Percentiles rank a stretch among this genome's conserved stretches.
Conservation (phyloP, 2,329 filamentous ascomycete genomes). For the Neocucurbitaria cava region DNA sequence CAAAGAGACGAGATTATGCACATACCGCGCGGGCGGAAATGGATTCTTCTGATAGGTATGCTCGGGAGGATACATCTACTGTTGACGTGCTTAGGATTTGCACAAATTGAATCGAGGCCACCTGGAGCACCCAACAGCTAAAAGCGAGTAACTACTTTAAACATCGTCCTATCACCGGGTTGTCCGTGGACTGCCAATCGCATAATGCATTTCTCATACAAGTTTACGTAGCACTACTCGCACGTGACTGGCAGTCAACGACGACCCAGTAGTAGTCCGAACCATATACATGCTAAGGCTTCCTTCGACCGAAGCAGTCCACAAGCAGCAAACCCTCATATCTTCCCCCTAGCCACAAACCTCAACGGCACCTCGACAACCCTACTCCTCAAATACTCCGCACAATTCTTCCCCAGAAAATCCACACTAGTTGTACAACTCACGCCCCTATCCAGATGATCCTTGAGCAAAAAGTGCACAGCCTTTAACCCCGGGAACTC, state of each 20-base stretch:
- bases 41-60: neutral
- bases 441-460: conserved; percentile 35
- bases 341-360: conserved; percentile 31
- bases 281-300: too few relatives aligned
- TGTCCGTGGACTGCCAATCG: too few relatives aligned
- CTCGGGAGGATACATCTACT: neutral
- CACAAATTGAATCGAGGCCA: neutral
- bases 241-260: too few relatives aligned
- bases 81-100: neutral
- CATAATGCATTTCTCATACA: too few relatives aligned
- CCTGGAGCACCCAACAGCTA: neutral
- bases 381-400: conserved; percentile 32
- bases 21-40: neutral
- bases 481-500: conserved; percentile 32
- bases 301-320: neutral
- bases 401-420: conserved; percentile 38
- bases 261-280: too few relatives aligned
- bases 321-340: conserved; percentile 10
- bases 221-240: too few relatives aligned
- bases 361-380: conserved; percentile 27
- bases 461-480: conserved; percentile 34
- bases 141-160: too few relatives aligned
- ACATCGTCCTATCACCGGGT: too few relatives aligned
- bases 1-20: conserved; percentile 5
- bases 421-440: conserved; percentile 34